phyloP scores from a whole-genome alignment of 2,329 filamentous ascomycete genomes.

The Fusarium paranaense region DNA sequence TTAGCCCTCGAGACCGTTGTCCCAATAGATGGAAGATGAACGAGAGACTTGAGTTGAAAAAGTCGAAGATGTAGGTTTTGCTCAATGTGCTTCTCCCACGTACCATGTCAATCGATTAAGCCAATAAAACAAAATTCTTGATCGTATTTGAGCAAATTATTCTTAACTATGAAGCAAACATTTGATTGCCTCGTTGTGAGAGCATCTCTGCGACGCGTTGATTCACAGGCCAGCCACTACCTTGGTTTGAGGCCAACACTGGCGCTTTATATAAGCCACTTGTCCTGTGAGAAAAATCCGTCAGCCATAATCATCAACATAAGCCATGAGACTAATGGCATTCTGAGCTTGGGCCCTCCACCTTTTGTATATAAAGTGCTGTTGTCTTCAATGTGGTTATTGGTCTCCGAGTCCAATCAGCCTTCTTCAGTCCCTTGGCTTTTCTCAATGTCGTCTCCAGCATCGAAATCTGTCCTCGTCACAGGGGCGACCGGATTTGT shows the following conservation, averaged over 20 bases:
- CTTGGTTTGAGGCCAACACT: not conserved
- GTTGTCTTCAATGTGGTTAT: not conserved
- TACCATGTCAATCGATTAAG: not conserved
- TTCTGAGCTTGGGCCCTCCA: not conserved
- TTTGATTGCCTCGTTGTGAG: not conserved
- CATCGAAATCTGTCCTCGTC: not conserved
- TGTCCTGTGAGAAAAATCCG: not conserved
- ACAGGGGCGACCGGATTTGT: conserved; percentile 5
- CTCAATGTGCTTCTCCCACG: not conserved
- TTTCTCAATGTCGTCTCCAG: not conserved
- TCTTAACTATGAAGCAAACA: not conserved
- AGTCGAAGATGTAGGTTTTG: not conserved
- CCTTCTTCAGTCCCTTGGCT: not conserved
- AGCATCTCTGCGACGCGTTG: not conserved
- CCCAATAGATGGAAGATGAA: too few relatives aligned
- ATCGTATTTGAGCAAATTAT: not conserved
- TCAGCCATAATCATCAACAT: not conserved
- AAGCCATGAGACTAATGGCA: not conserved
- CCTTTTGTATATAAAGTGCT: not conserved
- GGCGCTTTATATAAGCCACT: not conserved
- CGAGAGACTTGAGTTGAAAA: too few relatives aligned
- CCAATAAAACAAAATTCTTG: not conserved
- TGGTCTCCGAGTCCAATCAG: not conserved
- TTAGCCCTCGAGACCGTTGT: too few relatives aligned
- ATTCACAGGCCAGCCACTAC: not conserved